phyloP scores from a whole-genome alignment of 2,329 filamentous ascomycete species.

The Fusarium bactridioides region DNA sequence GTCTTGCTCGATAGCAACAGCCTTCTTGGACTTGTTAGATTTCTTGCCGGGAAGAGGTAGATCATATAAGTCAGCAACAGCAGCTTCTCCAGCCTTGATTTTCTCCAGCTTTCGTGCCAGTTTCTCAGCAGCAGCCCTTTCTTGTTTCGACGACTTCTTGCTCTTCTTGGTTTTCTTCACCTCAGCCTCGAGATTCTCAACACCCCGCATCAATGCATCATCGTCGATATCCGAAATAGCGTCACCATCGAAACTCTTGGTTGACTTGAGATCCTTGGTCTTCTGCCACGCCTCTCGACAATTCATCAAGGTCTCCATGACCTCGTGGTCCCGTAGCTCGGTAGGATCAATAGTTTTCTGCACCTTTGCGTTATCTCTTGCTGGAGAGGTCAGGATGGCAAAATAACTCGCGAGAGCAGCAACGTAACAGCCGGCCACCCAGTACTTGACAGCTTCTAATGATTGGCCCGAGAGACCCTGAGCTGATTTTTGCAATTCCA shows the following conservation, averaged over 20 bases:
- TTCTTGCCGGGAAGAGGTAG: slow-evolving; percentile 62
- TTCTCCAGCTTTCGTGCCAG: slow-evolving; percentile 55
- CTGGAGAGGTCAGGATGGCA: slow-evolving; percentile 84
- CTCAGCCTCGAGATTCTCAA: slow-evolving; percentile 25
- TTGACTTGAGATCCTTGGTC: slow-evolving; percentile 70
- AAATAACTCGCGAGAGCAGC: slow-evolving; percentile 93
- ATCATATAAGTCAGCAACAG: slow-evolving; percentile 73
- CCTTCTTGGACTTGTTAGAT: slow-evolving; percentile 49
- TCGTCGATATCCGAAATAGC: slow-evolving; percentile 30
- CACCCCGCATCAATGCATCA: slow-evolving; percentile 39
- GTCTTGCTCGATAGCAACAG: slow-evolving; percentile 50
- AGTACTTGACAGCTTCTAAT: slow-evolving; percentile 75
- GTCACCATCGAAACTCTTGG: slow-evolving; percentile 50
- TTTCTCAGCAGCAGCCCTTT: slow-evolving; percentile 48
- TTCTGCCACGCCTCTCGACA: slow-evolving; percentile 83
- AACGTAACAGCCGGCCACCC: slow-evolving; percentile 85
- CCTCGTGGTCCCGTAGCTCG: slow-evolving; percentile 86
- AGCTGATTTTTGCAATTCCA: slow-evolving; percentile 65
- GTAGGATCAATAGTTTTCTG: slow-evolving; percentile 72
- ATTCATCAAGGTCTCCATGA: slow-evolving; percentile 85
- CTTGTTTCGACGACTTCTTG: slow-evolving; percentile 46
- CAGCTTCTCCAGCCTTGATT: slow-evolving; percentile 72
- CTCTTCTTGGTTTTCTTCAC: slow-evolving; percentile 43
- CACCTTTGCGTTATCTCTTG: slow-evolving; percentile 63
- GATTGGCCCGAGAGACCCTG: slow-evolving; percentile 60